Evolutionary conservation across 805 yeast species (phyloP).

Genomic region (Pichia eremophila): DNA sequence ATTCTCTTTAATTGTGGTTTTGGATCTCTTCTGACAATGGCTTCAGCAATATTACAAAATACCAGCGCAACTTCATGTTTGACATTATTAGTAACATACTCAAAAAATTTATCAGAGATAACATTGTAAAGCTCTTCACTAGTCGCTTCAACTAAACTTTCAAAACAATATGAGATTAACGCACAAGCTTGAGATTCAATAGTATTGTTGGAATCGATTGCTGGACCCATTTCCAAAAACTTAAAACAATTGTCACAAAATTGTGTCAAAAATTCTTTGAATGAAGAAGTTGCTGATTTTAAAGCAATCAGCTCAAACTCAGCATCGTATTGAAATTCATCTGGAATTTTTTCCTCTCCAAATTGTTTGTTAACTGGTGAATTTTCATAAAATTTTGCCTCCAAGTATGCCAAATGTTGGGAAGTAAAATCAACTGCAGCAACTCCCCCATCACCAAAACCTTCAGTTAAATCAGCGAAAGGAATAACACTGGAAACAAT

Average conservation of each 20-base stretch:
- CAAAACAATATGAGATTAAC: constrained; percentile 29
- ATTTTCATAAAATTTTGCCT: constrained; percentile 29
- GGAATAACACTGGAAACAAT: constrained; percentile 68
- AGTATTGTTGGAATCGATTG: constrained; percentile 39
- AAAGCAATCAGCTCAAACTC: constrained; percentile 48
- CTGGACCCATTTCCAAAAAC: constrained; percentile 62
- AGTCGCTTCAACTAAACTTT: constrained; percentile 46
- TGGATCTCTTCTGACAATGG: constrained; percentile 60
- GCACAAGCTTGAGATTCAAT: constrained; percentile 41
- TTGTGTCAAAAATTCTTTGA: constrained; percentile 46
- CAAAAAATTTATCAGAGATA: constrained; percentile 39
- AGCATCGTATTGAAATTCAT: constrained; percentile 31
- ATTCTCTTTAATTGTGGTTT: constrained; percentile 34
- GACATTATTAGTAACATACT: constrained; percentile 52
- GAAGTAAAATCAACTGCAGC: constrained; percentile 49
- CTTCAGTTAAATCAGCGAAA: constrained; percentile 46
- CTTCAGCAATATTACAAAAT: constrained; percentile 63
- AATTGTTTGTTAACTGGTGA: constrained; percentile 18
- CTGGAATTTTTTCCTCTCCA: constrained; percentile 16
- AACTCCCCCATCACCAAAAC: constrained; percentile 30
- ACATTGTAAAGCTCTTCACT: constrained; percentile 44
- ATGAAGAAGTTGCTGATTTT: constrained; percentile 63
- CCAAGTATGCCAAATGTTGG: constrained; percentile 51
- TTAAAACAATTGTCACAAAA: constrained; percentile 52
- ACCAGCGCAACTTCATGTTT: constrained; percentile 54